Evolutionary conservation across 108 stramenopile genomes (phyloP).

Genomic region (Schizochytrium sp.): DNA sequence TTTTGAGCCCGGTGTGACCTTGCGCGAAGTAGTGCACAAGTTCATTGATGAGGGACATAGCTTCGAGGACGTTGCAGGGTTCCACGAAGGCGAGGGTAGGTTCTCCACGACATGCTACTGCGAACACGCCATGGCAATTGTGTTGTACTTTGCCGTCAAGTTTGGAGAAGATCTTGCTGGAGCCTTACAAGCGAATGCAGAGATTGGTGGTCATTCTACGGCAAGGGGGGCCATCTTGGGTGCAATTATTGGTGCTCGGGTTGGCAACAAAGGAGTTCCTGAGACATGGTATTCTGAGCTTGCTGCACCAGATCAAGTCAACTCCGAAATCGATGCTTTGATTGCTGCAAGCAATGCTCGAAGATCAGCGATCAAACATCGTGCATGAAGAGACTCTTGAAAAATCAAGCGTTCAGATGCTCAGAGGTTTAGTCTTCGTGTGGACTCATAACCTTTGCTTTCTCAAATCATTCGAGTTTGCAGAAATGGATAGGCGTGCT

Average conservation of each 20-base stretch:
- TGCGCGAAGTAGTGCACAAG: constrained; percentile 64
- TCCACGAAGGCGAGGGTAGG: constrained; percentile 60
- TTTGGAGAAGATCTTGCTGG: constrained; percentile 61
- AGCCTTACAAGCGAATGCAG: constrained; percentile 65
- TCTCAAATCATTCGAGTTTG: too few species aligned
- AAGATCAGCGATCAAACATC: background rate
- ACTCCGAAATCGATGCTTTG: background rate
- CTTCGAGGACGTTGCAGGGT: constrained; percentile 63
- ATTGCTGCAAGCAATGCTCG: background rate
- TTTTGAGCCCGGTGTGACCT: background rate
- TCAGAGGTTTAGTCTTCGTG: too few species aligned
- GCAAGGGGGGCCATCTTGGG: constrained; percentile 66
- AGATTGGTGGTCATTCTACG: constrained; percentile 67
- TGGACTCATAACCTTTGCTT: too few species aligned
- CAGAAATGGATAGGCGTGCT: too few species aligned
- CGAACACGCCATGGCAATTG: constrained; percentile 67
- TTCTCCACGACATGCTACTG: constrained; percentile 68
- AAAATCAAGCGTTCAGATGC: too few species aligned
- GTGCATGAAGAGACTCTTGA: too few species aligned
- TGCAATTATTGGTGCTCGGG: constrained; percentile 66
- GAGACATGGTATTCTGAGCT: background rate
- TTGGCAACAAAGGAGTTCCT: background rate
- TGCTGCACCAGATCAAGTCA: constrained; percentile 16
- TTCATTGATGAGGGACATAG: constrained; percentile 61
- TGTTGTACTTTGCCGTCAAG: constrained; percentile 66